Evolutionary conservation across 2,329 filamentous ascomycete genomes (phyloP), one percentile per base, ranked within the genome.

Genomic region (Cladosporium sp.): DNA sequence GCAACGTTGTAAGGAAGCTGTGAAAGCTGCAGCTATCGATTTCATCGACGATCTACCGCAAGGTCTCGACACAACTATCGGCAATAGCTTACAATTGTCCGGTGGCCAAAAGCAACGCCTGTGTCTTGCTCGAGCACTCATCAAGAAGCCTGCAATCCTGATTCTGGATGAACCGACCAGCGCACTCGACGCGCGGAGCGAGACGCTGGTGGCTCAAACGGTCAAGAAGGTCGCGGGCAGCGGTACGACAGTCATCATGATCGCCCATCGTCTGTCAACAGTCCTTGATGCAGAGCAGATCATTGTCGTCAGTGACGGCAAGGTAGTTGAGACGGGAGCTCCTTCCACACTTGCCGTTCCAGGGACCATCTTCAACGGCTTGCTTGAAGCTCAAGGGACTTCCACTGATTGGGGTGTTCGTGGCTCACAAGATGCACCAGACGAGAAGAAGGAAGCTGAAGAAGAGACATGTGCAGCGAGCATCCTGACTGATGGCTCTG

Each of bases 281-380:
- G 88, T 93, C 16, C 89, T 91, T 74, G 90, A 92, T 69, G 90
- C 91, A 0, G 88, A 94, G 74, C 80, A 89, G n/a, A 92, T 93
- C 40, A 91, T 91, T 69, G 90, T 94, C 1, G 85, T 94, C 63
- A 88, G 89, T 16, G 85, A 89, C 66, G 87, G 89, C 31, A 84
- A 76, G n/a, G 84, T 90, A 28, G 79, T 87, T 0, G 87, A 90
- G 74, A 79, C 81, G 65, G 88, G 89, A 14, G 81, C 82, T n/a
- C 87, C 90, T 71, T 78, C 80, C 7, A 84, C 87, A 68, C 77
- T 90, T 68, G 77, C 89, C 0, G 40, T 50, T 5, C 57, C 65
- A 16, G 68, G 69, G 6, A 70, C 72, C 1, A 66, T 73, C 18
- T 75, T 75, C 62, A 66, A 68, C n/a, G 69, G 70, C 14, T 63